Evolutionary conservation across 345 rosid species (phyloP).

Genomic region (Kandelia obovata): DNA sequence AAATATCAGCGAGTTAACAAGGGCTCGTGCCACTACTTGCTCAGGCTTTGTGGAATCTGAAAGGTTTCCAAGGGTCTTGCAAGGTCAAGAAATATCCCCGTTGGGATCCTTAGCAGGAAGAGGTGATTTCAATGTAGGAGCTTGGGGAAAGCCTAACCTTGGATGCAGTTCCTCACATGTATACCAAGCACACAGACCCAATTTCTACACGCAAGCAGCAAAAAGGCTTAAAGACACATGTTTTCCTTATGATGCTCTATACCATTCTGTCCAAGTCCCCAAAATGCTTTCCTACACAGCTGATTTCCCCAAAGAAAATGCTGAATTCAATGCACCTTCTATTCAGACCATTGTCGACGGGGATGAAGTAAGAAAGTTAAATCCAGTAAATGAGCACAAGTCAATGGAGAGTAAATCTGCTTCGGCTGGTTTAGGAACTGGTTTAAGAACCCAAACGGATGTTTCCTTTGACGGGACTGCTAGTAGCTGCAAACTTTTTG

Average conservation of each 20-base stretch:
- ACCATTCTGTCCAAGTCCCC: slow-evolving; percentile 35
- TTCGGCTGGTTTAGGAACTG: slow-evolving; percentile 37
- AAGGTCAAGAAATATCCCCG: slow-evolving; percentile 95
- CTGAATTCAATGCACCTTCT: slow-evolving; percentile 31
- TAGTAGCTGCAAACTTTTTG: slow-evolving; percentile 74
- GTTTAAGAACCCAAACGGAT: slow-evolving; percentile 36
- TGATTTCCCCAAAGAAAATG: slow-evolving; percentile 39
- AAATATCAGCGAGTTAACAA: slow-evolving; percentile 36
- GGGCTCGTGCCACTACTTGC: slow-evolving; percentile 38
- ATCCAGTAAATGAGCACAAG: slow-evolving; percentile 35
- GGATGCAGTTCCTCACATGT: slow-evolving; percentile 42
- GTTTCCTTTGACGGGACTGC: slow-evolving; percentile 35
- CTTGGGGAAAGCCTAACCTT: slow-evolving; percentile 49
- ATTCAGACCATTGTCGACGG: slow-evolving; percentile 22
- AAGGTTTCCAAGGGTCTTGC: slow-evolving; percentile 86
- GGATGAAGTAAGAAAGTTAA: slow-evolving; percentile 40
- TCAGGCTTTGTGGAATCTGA: slow-evolving; percentile 59
- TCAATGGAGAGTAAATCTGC: slow-evolving; percentile 33
- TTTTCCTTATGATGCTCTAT: slow-evolving; percentile 42
- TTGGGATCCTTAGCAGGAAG: slow-evolving; percentile 53
- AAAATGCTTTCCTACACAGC: slow-evolving; percentile 28
- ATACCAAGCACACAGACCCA: slow-evolving; percentile 46
- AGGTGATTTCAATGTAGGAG: slow-evolving; percentile 48
- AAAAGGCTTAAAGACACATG: slow-evolving; percentile 43
- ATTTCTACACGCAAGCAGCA: slow-evolving; percentile 46